Evolutionary conservation across 2,329 filamentous ascomycete genomes (phyloP), one percentile per base, ranked within the genome.

Genomic region (Cryphonectria naterciae): DNA sequence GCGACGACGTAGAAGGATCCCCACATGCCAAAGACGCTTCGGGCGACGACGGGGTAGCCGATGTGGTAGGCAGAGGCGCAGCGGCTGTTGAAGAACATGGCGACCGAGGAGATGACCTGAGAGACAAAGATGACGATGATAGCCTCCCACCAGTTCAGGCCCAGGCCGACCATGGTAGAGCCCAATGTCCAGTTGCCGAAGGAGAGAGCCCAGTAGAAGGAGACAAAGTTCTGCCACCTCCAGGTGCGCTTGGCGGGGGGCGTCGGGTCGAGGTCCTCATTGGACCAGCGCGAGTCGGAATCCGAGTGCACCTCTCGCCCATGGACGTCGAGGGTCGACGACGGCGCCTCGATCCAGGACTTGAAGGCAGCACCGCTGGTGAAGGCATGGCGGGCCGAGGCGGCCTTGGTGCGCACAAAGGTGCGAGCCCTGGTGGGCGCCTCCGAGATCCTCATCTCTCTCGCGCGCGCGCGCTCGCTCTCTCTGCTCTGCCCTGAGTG

Each of bases 61-160:
- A 83, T 77, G 73, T 84, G 82, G 70, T 84, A 84, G 17, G 80
- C 78, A 22, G 76, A 79, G 3, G 82, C 82, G 65, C 78, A 80
- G 60, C 82, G 78, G 22, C 81, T 81, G 75, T 84, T 85, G 77
- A 84, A 81, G 68, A 81, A 79, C 79, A 83, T 83, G 63, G 81
- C 81, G 56, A 83, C 74, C 15, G 81, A 82, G 10, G 77, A 79
- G 73, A 85, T 82, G 65, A 80, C 41, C 71, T 83, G 81, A 46
- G 79, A 81, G 52, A 81, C 76, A 73, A 84, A 83, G 72, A 84
- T 83, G 60, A 83, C 81, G 13, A 85, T 56, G 66, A 83, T 82
- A 37, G 78, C 73, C 74, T 83, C 80, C 81, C 82, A 84, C 82
- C 82, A 84, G 74, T 80, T 83, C 58, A 84, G 76, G 5, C 82